Conservation (phyloP, 208 protist genomes). For the Acanthamoeba healyi region DNA sequence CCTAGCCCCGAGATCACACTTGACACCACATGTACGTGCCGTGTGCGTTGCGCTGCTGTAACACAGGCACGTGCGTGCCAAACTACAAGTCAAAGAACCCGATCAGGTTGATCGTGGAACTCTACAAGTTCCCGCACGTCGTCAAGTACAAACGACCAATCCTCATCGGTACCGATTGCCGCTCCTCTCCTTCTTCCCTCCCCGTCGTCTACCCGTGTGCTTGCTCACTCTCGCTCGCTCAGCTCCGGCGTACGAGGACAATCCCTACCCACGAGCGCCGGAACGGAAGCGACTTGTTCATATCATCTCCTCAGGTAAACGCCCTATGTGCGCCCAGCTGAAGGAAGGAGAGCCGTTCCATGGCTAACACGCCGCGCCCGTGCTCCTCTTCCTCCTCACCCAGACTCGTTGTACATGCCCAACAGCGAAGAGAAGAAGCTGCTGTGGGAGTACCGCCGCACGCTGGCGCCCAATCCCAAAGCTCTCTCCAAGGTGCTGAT, state of each 20-base stretch:
- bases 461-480: not conserved
- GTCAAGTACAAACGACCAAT: not conserved
- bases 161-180: not conserved
- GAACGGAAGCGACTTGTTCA: not conserved
- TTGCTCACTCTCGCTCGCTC: too few species aligned
- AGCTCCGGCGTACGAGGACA: not conserved
- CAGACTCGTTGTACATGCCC: constrained; percentile 1
- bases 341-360: not conserved
- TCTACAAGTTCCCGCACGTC: not conserved
- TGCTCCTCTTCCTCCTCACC: too few species aligned
- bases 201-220: too few species aligned
- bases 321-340: not conserved
- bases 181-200: too few species aligned
- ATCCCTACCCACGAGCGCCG: not conserved
- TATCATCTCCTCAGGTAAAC: constrained; percentile 11
- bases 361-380: too few species aligned
- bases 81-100: constrained; percentile 58
- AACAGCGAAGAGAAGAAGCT: not conserved
- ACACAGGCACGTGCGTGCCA: not conserved
- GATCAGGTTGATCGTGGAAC: not conserved
- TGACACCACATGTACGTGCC: too few species aligned
- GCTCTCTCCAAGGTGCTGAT: constrained; percentile 20
- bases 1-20: too few species aligned
- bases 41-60: too few species aligned
- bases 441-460: constrained; percentile 31